Evolutionary conservation across 148 eudicot species (phyloP).

Genomic region (Drosera capensis): DNA sequence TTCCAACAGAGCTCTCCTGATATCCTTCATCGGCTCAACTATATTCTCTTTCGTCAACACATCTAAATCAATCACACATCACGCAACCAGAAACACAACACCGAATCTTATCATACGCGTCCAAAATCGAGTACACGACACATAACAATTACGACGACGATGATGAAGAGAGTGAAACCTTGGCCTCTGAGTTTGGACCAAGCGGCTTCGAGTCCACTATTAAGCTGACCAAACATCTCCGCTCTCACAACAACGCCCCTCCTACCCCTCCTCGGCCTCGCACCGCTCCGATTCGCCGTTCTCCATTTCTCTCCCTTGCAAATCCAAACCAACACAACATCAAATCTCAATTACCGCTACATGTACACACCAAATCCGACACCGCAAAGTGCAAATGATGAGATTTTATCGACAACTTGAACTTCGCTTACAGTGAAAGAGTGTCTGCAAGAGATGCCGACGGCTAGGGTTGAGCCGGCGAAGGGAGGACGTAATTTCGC

Average conservation of each 20-base stretch:
- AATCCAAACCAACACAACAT: neutral
- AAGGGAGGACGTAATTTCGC: conserved; percentile 12
- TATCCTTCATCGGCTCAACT: conserved; percentile 94
- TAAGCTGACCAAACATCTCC: conserved; percentile 94
- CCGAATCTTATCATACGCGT: too few species aligned
- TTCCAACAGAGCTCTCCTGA: conserved; percentile 90
- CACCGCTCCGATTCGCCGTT: conserved; percentile 30
- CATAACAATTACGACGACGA: neutral
- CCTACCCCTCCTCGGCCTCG: conserved; percentile 20
- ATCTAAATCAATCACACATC: conserved; percentile 25
- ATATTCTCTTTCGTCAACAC: conserved; percentile 90
- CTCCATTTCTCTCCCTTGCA: conserved; percentile 65
- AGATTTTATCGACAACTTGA: too few species aligned
- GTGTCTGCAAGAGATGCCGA: conserved; percentile 34
- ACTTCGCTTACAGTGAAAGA: conserved; percentile 47
- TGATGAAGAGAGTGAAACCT: conserved; percentile 26
- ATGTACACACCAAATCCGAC: too few species aligned
- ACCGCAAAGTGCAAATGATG: too few species aligned
- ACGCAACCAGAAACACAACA: too few species aligned
- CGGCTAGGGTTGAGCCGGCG: conserved; percentile 25
- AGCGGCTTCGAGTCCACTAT: conserved; percentile 82
- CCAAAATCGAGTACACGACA: neutral
- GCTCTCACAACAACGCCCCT: conserved; percentile 44
- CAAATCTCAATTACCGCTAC: too few species aligned
- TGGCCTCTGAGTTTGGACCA: conserved; percentile 92